These are phyloP conservation scores for Musa itinerans DNA, from an alignment of 176 grass and related monocot genomes.

Conservation along the genomic window DNA sequence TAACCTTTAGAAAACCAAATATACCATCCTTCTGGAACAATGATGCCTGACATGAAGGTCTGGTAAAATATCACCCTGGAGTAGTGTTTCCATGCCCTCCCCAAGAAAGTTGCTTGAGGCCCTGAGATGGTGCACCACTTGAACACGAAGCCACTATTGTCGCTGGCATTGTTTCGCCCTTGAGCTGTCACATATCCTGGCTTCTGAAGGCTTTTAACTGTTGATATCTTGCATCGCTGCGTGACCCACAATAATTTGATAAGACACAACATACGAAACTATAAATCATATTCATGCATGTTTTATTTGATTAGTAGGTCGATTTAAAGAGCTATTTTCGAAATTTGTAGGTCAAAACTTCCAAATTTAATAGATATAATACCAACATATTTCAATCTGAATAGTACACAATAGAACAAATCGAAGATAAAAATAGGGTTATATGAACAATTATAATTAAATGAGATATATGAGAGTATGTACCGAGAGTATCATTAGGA, in stretches of 20 bases:
- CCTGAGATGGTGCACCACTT: neutral
- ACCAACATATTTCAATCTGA: too few relatives aligned
- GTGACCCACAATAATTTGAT: neutral
- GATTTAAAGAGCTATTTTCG: too few relatives aligned
- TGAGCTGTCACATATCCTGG: neutral
- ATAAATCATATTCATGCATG: too few relatives aligned
- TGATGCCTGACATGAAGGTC: slow-evolving; percentile 38
- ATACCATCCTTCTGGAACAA: slow-evolving; percentile 49
- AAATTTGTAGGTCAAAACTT: too few relatives aligned
- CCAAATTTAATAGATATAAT: too few relatives aligned
- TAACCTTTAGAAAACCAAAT: slow-evolving; percentile 36
- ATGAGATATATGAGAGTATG: too few relatives aligned
- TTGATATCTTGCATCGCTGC: neutral
- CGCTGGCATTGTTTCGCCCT: neutral
- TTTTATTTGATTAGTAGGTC: too few relatives aligned
- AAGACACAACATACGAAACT: neutral
- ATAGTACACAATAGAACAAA: too few relatives aligned
- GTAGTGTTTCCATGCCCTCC: neutral
- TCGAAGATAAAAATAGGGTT: too few relatives aligned
- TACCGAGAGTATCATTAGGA: too few relatives aligned
- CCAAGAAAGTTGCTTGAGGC: neutral
- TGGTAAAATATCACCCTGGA: neutral
- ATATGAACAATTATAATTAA: too few relatives aligned
- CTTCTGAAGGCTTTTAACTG: neutral
- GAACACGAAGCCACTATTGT: neutral